Conservation (phyloP, 495 filamentous ascomycete genomes). For the Xylaria sp. region DNA sequence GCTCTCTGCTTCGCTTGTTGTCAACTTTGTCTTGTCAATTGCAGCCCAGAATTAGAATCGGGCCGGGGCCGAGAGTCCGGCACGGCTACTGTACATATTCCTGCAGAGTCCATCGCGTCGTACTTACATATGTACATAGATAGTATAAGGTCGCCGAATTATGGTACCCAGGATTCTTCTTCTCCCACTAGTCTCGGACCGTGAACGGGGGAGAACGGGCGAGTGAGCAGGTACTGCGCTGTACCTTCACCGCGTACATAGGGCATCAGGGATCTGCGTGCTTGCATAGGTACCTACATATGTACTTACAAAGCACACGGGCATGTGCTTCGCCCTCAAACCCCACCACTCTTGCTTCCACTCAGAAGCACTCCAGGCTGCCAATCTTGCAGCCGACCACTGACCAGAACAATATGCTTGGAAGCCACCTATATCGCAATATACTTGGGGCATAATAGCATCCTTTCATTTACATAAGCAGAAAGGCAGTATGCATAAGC, state of each 20-base stretch:
- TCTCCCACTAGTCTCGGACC: too few species aligned
- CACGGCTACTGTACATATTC: not conserved
- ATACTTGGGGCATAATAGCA: not conserved
- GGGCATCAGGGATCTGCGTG: not conserved
- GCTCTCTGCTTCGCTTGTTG: not conserved
- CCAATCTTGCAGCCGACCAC: slow-evolving; percentile 1
- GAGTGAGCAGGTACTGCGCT: not conserved
- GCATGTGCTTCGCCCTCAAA: not conserved
- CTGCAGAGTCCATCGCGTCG: not conserved
- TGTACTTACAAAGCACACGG: too few species aligned
- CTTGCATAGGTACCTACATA: too few species aligned
- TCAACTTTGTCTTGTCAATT: not conserved
- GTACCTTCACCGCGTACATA: not conserved
- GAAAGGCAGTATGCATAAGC: not conserved
- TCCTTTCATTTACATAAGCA: not conserved
- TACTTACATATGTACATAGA: not conserved
- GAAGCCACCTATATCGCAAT: not conserved
- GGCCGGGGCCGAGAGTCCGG: not conserved
- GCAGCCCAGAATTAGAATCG: not conserved
- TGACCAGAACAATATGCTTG: not conserved
- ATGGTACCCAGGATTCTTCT: too few species aligned
- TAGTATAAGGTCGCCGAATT: too few species aligned
- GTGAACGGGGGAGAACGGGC: not conserved
- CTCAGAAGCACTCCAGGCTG: not conserved
- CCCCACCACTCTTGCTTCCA: not conserved